Evolutionary conservation across 2,329 filamentous ascomycete genomes (phyloP).

Genomic region (Dissoconium aciculare): DNA sequence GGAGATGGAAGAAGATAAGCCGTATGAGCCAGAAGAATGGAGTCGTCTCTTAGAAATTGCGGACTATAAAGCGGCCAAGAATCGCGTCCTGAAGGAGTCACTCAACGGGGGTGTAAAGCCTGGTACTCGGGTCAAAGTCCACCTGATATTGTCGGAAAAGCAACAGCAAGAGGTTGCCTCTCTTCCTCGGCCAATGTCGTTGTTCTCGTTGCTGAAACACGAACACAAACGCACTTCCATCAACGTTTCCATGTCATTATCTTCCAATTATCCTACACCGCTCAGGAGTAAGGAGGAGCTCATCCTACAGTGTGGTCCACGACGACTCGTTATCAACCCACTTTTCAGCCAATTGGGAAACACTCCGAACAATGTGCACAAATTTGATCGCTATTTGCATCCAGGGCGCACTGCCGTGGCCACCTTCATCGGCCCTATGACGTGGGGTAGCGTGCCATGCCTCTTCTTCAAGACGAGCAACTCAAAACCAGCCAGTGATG

Average conservation of each 20-base stretch:
- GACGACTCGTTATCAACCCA: constrained; percentile 75
- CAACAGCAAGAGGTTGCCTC: constrained; percentile 38
- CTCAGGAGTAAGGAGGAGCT: constrained; percentile 87
- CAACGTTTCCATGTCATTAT: constrained; percentile 80
- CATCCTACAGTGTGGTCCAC: constrained; percentile 78
- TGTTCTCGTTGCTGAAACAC: constrained; percentile 81
- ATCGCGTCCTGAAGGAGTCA: constrained; percentile 62
- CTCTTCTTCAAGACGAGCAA: constrained; percentile 60
- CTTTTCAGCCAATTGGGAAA: constrained; percentile 79
- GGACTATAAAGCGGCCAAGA: constrained; percentile 79
- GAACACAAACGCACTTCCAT: constrained; percentile 86
- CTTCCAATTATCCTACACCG: constrained; percentile 57
- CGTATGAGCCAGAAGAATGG: constrained; percentile 84
- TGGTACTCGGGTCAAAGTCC: constrained; percentile 68
- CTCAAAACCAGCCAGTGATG: constrained; percentile 30
- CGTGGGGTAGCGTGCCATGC: constrained; percentile 81
- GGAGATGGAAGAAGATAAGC: constrained; percentile 75
- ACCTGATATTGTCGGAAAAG: constrained; percentile 42
- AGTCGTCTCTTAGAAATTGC: constrained; percentile 66
- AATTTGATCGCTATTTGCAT: constrained; percentile 83
- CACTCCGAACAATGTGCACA: constrained; percentile 93
- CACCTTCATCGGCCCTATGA: constrained; percentile 76
- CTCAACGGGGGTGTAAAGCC: constrained; percentile 74
- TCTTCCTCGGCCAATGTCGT: constrained; percentile 46
- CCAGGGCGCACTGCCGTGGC: constrained; percentile 81